phyloP scores from a whole-genome alignment of 768 basidiomycete genomes.

The Rhodotorula toruloides region DNA sequence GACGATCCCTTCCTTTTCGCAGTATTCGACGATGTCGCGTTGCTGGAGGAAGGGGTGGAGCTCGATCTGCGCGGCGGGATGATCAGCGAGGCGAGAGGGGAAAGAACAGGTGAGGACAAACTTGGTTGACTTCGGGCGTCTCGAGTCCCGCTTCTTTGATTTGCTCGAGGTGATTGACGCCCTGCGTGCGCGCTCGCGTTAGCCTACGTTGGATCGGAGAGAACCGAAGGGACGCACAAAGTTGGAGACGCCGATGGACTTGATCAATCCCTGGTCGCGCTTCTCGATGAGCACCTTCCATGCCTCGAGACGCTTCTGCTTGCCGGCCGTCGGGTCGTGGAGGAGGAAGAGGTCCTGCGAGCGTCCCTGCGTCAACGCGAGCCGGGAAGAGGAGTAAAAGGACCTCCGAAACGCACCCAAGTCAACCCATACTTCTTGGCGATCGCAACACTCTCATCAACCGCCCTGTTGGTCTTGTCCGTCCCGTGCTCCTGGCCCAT shows the following conservation, averaged over 20 bases:
- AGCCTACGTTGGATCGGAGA: not conserved
- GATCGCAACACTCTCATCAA: slow-evolving; percentile 27
- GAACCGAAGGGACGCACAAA: slow-evolving; percentile 51
- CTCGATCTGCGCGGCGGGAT: slow-evolving; percentile 52
- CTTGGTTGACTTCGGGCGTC: slow-evolving; percentile 57
- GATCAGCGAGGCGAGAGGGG: slow-evolving; percentile 45
- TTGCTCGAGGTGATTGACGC: slow-evolving; percentile 58
- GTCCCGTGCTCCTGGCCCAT: slow-evolving; percentile 36
- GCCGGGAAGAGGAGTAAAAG: not conserved
- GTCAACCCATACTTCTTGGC: slow-evolving; percentile 22
- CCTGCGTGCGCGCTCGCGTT: slow-evolving; percentile 15
- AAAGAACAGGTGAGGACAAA: not conserved
- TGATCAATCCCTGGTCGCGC: slow-evolving; percentile 68
- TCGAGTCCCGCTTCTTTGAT: slow-evolving; percentile 60
- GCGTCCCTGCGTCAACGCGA: not conserved
- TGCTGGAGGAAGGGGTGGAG: slow-evolving; percentile 65
- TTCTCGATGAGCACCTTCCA: slow-evolving; percentile 69
- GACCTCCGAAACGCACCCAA: slow-evolving; percentile 18
- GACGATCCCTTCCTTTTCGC: slow-evolving; percentile 56
- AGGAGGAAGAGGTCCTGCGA: slow-evolving; percentile 46
- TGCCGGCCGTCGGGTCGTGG: slow-evolving; percentile 47
- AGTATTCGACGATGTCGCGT: slow-evolving; percentile 59
- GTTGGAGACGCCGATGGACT: slow-evolving; percentile 80
- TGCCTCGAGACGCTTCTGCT: slow-evolving; percentile 44
- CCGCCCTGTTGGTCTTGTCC: slow-evolving; percentile 12